Base-by-base conservation (phyloP, 2,329 filamentous ascomycete genomes). In the Ophiostoma himal-ulmi region DNA sequence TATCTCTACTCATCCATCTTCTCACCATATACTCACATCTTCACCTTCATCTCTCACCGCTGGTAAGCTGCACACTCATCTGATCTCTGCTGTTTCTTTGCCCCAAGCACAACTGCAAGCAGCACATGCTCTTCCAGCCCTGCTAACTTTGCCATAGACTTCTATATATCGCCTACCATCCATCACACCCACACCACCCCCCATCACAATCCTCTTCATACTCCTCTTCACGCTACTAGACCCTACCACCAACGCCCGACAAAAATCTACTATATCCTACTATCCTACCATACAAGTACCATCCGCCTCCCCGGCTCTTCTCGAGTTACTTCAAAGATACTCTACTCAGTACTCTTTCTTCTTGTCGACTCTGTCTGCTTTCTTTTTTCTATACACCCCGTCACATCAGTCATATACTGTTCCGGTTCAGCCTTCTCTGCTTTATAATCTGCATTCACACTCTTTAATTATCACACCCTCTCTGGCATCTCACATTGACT, bases 251-350 rank as follows among this genome's bases (percentile, higher is more conserved):
- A 65, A 7, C 62, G 52, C 52, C 52, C 22, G 52, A 57, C 52
- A 22, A 65, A 20, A 65, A 36, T 8, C 20, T 37, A 1, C 36
- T 36, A n/a, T 65, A 65, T 14, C n/a, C 10, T 13, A 34, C 3
- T 34, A 57, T 30, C 11, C 52, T 11, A 13, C 62, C 62, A n/a
- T 65, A 65, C 62, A 65, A 65, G 62, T 65, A 65, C 62, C 62
- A 39, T 26, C 17, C 20, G 7, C 36, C 34, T 39, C 62, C 62
- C 62, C 62, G 20, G 34, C 62, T 5, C 10, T 10, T 20, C n/a
- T 37, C 34, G 5, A 36, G 34, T 65, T 39, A 26, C 62, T 39
- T 39, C 4, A 14, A n/a, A 17, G n/a, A 57, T 30, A 10, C 48
- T n/a, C 48, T 44, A 44, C 39, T 44, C 39, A 52, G 22, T 11